A percentile compares a stretch with the other conserved stretches of the same genome.
Evolutionary conservation across 306 rosid genomes (phyloP).

Genomic region (Quercus wislizeni): DNA sequence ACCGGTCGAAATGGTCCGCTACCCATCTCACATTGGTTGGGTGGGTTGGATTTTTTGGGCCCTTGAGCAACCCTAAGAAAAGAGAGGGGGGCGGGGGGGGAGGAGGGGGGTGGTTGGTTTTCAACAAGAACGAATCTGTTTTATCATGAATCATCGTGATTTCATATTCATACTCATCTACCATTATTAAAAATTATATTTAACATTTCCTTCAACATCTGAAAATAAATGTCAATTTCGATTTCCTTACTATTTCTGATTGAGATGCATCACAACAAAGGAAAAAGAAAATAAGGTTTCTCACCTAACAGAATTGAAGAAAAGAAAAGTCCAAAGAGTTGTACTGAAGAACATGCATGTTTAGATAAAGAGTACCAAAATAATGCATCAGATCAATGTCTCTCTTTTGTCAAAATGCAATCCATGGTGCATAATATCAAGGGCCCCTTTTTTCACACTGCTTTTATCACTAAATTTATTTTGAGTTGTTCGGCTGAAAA

Average conservation of each 20-base stretch:
- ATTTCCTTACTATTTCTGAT: background rate
- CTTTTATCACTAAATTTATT: background rate
- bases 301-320: slow-evolving; percentile 11
- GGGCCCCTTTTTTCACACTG: slow-evolving; percentile 6
- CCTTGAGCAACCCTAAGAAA: too few species aligned
- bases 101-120: too few species aligned
- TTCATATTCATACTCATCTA: background rate
- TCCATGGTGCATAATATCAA: slow-evolving; percentile 24
- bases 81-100: too few species aligned
- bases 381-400: slow-evolving; percentile 10
- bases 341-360: slow-evolving; percentile 15
- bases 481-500: background rate
- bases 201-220: background rate
- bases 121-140: too few species aligned
- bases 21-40: too few species aligned
- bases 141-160: background rate
- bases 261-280: background rate
- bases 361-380: slow-evolving; percentile 10
- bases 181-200: background rate
- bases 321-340: slow-evolving; percentile 17
- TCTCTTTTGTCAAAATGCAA: slow-evolving; percentile 4
- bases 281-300: background rate
- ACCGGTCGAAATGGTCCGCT: too few species aligned
- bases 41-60: too few species aligned
- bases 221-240: background rate